Base-by-base conservation (phyloP, 163 green algal species). In the Scenedesmus sp. region DNA sequence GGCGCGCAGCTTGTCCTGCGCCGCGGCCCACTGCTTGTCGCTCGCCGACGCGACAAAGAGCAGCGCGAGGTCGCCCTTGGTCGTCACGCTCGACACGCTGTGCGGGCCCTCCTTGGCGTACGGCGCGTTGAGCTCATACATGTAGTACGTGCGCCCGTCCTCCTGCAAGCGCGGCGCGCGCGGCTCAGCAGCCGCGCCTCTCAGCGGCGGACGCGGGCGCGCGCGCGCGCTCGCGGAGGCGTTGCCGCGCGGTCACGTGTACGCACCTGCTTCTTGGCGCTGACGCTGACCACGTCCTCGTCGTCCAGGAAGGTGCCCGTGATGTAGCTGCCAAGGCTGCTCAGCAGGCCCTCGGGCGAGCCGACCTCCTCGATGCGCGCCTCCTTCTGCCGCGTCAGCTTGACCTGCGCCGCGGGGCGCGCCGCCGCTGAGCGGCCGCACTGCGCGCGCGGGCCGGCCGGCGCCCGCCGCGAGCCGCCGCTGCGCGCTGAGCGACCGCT, bases 61-160 rank as follows among this genome's bases (percentile, higher is more conserved):
- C 36, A 90, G 89, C 1, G 90, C 87, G 36, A 87, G 70, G 60
- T 91, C 90, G n/a, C 77, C 88, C 88, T 93, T 94, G 63, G 85
- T 84, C 33, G 89, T 93, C 39, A 83, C 83, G 11, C 64, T 75
- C 18, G 84, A 81, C 26, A 89, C 39, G 15, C 63, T 81, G 80
- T 93, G 89, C 4, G 83, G 69, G 3, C 78, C 78, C 15, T 57
- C 28, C 0, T 48, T 72, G 42, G 63, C 78, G 57, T 85, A 85
- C 1, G 63, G 18, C 1, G 78, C 70, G 50, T 85, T 77, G 7
- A 80, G 22, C 47, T 94, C 89, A 63, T 91, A 94, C 10, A 85
- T 42, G 48, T 93, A 94, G 54, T 89, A 91, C 18, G 63, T 67
- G 7, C 76, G 66, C 1, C 89, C 90, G 82, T 94, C 80, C 4